Evolutionary conservation across 1,284 basidiomycete genomes (phyloP), one percentile per base, ranked within the genome.

Genomic region (Cutaneotrichosporon daszewskae): DNA sequence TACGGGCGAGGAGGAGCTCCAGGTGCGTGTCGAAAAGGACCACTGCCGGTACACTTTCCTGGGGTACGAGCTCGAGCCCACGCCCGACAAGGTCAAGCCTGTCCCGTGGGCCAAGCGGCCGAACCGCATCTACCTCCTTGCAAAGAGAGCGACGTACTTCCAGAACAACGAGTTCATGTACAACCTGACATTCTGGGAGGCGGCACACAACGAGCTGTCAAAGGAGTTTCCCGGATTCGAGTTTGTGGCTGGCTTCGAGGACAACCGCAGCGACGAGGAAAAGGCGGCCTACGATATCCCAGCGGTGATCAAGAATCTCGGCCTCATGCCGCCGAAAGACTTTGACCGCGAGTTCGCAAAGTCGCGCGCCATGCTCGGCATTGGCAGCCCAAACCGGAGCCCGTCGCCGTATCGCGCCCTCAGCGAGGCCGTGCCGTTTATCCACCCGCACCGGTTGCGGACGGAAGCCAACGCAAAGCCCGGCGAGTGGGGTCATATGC

Each of bases 211-310:
- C 3, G 53, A 57, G 22, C 45, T 59, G 5, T 28, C 32, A 5
- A 18, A 33, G 12, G 53, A 57, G 40, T 59, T 53, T 37, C 51
- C 53, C 2, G 55, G 51, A 19, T 55, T 59, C 22, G 51, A 59
- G 40, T 59, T 59, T 35, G 53, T 57, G 0, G 53, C 44, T 16
- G 49, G 44, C 17, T 45, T 47, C 31, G 36, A 18, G 11, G 55
- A 59, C 39, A 32, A 45, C 23, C 27, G 53, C 5, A 25, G 16
- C 25, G 39, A 34, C 9, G 31, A 47, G 25, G 28, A 43, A 12
- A 18, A 31, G 29, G 25, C 17, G 20, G 39, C 37, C 36, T 42
- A 45, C 31, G 20, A 34, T 16, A 11, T 53, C 0, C 57, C 57
- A 4, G 37, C 40, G 5, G 49, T 48, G 2, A 45, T 59, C 1